A percentile compares a stretch with the other conserved stretches of the same genome.
Evolutionary conservation across 129 eudicot genomes (phyloP).

Genomic region (Apium graveolens): DNA sequence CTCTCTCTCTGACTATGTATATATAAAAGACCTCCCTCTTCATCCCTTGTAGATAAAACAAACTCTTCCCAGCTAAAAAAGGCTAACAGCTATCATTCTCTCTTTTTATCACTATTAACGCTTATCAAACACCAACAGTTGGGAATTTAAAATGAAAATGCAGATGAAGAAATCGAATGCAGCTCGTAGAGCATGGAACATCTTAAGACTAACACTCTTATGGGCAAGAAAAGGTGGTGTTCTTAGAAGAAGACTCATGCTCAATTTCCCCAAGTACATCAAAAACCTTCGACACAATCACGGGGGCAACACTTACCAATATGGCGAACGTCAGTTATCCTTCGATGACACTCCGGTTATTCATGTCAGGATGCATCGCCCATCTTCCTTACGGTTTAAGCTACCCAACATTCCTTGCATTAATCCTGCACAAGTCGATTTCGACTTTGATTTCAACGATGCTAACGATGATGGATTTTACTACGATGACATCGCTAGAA

Average conservation of each 20-base stretch:
- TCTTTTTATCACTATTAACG: neutral
- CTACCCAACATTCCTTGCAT: conserved; percentile 76
- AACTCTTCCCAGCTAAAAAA: neutral
- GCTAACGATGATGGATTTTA: conserved; percentile 11
- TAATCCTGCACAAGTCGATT: conserved; percentile 44
- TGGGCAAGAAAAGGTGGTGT: conserved; percentile 67
- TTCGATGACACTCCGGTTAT: conserved; percentile 72
- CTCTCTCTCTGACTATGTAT: neutral
- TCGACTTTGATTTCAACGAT: conserved; percentile 47
- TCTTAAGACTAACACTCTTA: conserved; percentile 50
- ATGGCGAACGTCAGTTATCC: conserved; percentile 52
- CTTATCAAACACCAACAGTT: neutral
- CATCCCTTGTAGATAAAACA: neutral
- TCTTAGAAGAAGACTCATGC: conserved; percentile 18
- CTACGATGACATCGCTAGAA: conserved; percentile 18
- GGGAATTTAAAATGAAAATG: conserved; percentile 21
- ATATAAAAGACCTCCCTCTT: neutral
- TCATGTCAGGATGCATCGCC: conserved; percentile 68
- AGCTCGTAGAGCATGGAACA: conserved; percentile 51
- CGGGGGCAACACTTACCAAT: neutral
- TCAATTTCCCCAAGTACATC: conserved; percentile 22
- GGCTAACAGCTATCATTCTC: too few species aligned
- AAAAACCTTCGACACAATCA: conserved; percentile 1
- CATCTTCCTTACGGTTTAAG: conserved; percentile 55
- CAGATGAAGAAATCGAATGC: conserved; percentile 24